Evolutionary conservation across 805 yeast genomes (phyloP).

Genomic region (Brettanomyces anomalus): DNA sequence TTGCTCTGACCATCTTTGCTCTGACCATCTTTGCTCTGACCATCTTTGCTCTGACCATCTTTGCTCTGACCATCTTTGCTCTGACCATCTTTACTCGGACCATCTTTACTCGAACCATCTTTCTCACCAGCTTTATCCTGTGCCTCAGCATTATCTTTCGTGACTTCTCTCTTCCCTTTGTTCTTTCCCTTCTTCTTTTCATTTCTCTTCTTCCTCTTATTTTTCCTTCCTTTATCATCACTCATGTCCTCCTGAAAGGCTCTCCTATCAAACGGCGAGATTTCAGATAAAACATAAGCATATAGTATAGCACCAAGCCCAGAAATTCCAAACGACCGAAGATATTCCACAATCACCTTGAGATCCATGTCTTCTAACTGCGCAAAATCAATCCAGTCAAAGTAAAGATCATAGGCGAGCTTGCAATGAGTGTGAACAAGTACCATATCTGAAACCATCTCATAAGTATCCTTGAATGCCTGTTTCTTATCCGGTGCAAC

Average conservation of each 20-base stretch:
- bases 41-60: too few species aligned
- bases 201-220: conserved; percentile 1
- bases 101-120: too few species aligned
- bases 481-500: conserved; percentile 41
- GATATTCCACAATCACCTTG: conserved; percentile 38
- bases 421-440: conserved; percentile 51
- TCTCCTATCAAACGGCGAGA: conserved; percentile 48
- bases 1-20: too few species aligned
- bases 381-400: conserved; percentile 62
- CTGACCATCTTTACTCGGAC: too few species aligned
- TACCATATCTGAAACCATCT: conserved; percentile 64
- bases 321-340: conserved; percentile 40
- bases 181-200: conserved; percentile 1
- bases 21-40: too few species aligned
- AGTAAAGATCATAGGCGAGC: conserved; percentile 62
- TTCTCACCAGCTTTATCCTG: conserved; percentile 3
- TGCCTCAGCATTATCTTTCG: not conserved
- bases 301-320: conserved; percentile 52
- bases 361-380: conserved; percentile 41
- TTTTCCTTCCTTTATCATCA: conserved; percentile 10
- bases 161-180: conserved; percentile 3
- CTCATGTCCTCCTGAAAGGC: conserved; percentile 17
- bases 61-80: too few species aligned
- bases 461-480: conserved; percentile 35
- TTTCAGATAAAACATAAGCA: conserved; percentile 57